Percentiles rank a stretch among this genome's conserved stretches.
Conservation (phyloP, 2,329 filamentous ascomycete genomes). For the Xylaria digitata region DNA sequence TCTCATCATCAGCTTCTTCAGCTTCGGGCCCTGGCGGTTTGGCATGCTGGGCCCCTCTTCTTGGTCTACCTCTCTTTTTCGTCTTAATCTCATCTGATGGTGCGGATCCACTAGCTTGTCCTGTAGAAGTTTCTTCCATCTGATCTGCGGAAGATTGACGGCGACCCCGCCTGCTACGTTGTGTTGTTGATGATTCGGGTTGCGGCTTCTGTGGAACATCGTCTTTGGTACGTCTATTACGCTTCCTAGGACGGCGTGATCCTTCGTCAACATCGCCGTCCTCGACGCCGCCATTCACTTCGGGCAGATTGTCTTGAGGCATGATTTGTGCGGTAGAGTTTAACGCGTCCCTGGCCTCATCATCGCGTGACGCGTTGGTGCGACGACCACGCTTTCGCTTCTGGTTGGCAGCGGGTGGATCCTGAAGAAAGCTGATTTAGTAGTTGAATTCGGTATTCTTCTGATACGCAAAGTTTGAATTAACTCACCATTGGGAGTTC, state of each 20-base stretch:
- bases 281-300: conserved; percentile 31
- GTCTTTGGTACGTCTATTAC: conserved; percentile 41
- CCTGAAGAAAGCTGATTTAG: conserved; percentile 36
- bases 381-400: conserved; percentile 59
- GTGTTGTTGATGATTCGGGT: conserved; percentile 34
- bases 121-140: not conserved
- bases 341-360: conserved; percentile 45
- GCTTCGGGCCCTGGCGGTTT: conserved; percentile 39
- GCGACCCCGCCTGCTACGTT: conserved; percentile 45
- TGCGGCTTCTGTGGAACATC: conserved; percentile 37
- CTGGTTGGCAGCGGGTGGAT: conserved; percentile 48
- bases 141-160: conserved; percentile 40
- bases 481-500: conserved; percentile 25
- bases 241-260: conserved; percentile 44
- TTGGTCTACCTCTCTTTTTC: conserved; percentile 30
- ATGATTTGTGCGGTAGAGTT: conserved; percentile 37
- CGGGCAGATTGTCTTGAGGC: conserved; percentile 36
- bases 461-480: too few relatives aligned
- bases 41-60: conserved; percentile 26
- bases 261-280: conserved; percentile 39
- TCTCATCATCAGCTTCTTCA: conserved; percentile 49
- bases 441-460: not conserved
- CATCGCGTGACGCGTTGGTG: conserved; percentile 55
- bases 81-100: conserved; percentile 22
- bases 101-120: conserved; percentile 3